Conservation (phyloP, 495 filamentous ascomycete genomes). For the Penicillium goetzii region DNA sequence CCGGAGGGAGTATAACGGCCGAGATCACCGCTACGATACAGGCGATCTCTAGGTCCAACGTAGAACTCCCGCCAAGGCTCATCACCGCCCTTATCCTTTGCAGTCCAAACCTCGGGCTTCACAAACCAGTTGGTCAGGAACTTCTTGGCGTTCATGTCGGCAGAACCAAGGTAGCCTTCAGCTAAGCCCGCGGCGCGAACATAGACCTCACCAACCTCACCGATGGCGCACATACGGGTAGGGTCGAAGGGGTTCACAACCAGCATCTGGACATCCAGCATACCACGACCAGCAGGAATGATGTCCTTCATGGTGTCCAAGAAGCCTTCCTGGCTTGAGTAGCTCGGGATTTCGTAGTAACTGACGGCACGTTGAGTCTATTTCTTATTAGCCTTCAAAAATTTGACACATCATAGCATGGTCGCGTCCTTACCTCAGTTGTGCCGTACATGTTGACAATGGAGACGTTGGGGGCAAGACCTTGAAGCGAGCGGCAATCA, state of each 20-base stretch:
- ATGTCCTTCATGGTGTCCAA: constrained; percentile 75
- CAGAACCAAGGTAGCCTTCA: constrained; percentile 79
- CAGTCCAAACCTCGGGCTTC: constrained; percentile 70
- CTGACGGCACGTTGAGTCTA: constrained; percentile 79
- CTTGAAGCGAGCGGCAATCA: constrained; percentile 79
- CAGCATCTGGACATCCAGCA: constrained; percentile 90
- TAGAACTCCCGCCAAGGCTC: constrained; percentile 78
- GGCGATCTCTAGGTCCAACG: constrained; percentile 79
- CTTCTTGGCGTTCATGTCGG: constrained; percentile 72
- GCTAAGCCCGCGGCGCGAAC: constrained; percentile 87
- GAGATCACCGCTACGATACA: constrained; percentile 85
- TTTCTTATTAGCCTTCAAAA: neutral
- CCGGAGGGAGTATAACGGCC: constrained; percentile 76
- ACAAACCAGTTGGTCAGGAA: constrained; percentile 93
- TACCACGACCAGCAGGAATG: constrained; percentile 86
- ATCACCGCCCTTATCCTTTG: constrained; percentile 52
- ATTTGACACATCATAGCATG: no score
- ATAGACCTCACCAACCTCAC: constrained; percentile 86
- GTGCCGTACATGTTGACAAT: constrained; percentile 94
- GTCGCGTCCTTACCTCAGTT: constrained; percentile 58
- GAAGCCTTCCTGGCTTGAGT: constrained; percentile 64
- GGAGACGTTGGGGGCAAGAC: constrained; percentile 74
- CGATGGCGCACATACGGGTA: constrained; percentile 72
- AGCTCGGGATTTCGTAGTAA: constrained; percentile 82
- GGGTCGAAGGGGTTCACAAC: constrained; percentile 82